Base-by-base conservation (phyloP, 495 filamentous ascomycete species). In the Trichocladium antarcticum region DNA sequence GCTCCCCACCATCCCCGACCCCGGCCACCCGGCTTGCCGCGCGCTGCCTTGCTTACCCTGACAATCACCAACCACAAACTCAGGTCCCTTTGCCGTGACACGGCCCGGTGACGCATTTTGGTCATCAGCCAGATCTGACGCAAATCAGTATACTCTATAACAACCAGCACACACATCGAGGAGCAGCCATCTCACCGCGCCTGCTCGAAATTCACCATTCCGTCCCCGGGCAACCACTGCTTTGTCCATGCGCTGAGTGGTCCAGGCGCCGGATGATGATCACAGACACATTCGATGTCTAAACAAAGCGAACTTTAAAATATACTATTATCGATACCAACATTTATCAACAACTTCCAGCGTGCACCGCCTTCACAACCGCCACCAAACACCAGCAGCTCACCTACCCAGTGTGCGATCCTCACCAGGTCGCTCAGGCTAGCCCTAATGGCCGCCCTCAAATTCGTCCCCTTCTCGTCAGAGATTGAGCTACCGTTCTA, bases 401-500 rank as follows among this genome's bases (percentile, higher is more conserved):
- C 10, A n/a, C n/a, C n/a, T n/a, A n/a, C n/a, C n/a, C n/a, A n/a
- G n/a, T 10, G 38, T 8, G 15, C 12, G 20, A 7, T 16, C 15
- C 9, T 8, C 21, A 24, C 15, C 1, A 19, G 5, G 1, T 17
- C 27, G 38, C 14, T 1, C 22, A 15, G 29, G 9, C 15, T 24
- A 6, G 24, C 21, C 20, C 32, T 21, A 6, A 51, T 55, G 47
- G 15, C 51, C 7, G 41, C 45, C 56, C 62, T 70, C 37, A 65
- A 69, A 57, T 97, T 88, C 67, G 82, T 85, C 37, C 80, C 89
- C 0, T 97, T 95, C 75, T 75, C 79, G 20, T 95, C 90, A 22
- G 88, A 95, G 67, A 86, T 97, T 55, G 92, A 98, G 59, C 73
- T 96, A 19, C 87, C 87, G 17, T 98, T 98, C 65, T 97, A 95